Evolutionary conservation across 768 basidiomycete genomes (phyloP), one percentile per base, ranked within the genome.

Genomic region (Suillus occidentalis): DNA sequence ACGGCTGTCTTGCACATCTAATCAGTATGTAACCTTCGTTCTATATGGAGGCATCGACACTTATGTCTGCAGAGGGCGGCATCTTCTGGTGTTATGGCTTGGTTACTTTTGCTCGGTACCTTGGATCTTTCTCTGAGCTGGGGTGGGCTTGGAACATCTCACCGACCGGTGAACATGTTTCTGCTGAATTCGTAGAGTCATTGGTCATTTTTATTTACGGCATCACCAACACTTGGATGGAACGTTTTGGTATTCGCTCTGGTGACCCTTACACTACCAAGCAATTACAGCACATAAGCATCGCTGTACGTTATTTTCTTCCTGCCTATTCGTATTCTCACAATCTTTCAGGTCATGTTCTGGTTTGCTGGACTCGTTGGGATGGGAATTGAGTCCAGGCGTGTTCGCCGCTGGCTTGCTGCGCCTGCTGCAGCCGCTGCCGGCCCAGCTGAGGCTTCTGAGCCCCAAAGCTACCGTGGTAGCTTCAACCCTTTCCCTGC

Each of bases 81-180:
- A 94, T 97, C 68, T 99, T 99, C 79, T 94, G 94, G 88, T 87
- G 85, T 64, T 98, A 94, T 76, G 97, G 96, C 8, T 77, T 98
- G 6, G 75, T 92, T 59, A 87, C 92, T 0, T 99, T 97, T 74
- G 91, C 87, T n/a, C 90, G 97, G n/a, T 99, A 92, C 80, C 86
- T 97, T 57, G 96, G 96, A 34, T 87, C 92, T 6, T 95, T 89
- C 75, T 84, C 93, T 28, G 87, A 92, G 58, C 77, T 87, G 37
- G 97, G 97, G 5, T 99, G 96, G 96, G 93, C 97, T 18, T 99
- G 96, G 96, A 99, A 99, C 73, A 79, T 83, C 34, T 80, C 87
- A 0, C 89, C 88, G 0, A 75, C 77, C 4, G 79, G 80, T 25
- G 77, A 78, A 28, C 78, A 78, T 53, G 81, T 84, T 9, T 86